phyloP scores from a whole-genome alignment of 2,329 filamentous ascomycete species.

The Drechslera avenae region DNA sequence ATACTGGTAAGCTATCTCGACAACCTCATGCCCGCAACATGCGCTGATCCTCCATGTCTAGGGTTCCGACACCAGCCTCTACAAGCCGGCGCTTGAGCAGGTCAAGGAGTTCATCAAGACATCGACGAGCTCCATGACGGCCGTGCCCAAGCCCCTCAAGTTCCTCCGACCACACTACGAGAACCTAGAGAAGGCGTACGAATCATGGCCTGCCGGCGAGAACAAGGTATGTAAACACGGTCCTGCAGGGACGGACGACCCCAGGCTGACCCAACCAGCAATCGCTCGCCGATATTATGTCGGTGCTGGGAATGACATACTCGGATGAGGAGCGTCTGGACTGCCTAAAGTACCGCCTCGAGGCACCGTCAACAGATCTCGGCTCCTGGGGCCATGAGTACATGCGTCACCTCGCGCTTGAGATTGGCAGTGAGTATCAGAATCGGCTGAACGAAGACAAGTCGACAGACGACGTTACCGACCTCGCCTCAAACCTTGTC shows the following conservation, averaged over 20 bases:
- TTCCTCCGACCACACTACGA: conserved; percentile 97
- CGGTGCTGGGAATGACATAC: conserved; percentile 98
- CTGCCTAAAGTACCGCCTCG: conserved; percentile 91
- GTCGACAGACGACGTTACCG: conserved; percentile 79
- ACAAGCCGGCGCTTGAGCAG: conserved; percentile 89
- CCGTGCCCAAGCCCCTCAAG: conserved; percentile 96
- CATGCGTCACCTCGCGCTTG: conserved; percentile 89
- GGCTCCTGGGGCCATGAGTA: conserved; percentile 99
- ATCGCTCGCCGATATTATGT: conserved; percentile 90
- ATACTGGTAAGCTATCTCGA: conserved; percentile 67
- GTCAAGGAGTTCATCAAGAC: conserved; percentile 99
- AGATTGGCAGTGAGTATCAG: conserved; percentile 93
- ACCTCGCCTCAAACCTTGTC: conserved; percentile 82
- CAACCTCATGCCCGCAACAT: conserved; percentile 16
- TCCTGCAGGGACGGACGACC: background rate
- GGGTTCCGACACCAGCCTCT: conserved; percentile 86
- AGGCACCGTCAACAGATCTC: conserved; percentile 89
- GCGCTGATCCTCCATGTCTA: conserved; percentile 49
- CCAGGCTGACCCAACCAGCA: conserved; percentile 51
- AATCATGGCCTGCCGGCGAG: conserved; percentile 81
- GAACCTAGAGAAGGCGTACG: conserved; percentile 83
- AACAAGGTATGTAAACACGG: conserved; percentile 67
- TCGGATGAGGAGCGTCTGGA: conserved; percentile 96
- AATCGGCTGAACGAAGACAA: conserved; percentile 86
- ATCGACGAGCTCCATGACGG: conserved; percentile 98